These are phyloP conservation scores for Phytopythium vexans DNA, from an alignment of 352 stramenopile genomes.

Conservation along the genomic window DNA sequence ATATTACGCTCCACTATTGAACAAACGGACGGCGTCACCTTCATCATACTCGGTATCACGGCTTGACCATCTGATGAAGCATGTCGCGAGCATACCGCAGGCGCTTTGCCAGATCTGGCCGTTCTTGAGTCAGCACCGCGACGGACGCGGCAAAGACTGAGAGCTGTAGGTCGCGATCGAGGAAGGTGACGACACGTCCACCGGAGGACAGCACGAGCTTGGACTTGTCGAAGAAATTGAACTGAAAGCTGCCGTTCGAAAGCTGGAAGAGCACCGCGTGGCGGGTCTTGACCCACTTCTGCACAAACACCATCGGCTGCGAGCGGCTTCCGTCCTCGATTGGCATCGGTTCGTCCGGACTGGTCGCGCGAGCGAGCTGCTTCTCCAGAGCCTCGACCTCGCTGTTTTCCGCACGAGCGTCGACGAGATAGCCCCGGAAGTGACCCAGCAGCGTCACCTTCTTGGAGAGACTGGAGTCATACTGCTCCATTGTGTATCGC, in stretches of 20 bases:
- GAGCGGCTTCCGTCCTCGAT: conserved; percentile 2
- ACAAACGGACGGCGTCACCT: too few relatives aligned
- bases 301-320: conserved; percentile 90
- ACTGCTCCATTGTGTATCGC: conserved; percentile 50
- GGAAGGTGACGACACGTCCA: conserved; percentile 88
- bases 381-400: conserved; percentile 41
- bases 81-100: conserved; percentile 96
- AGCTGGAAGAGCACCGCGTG: conserved; percentile 98
- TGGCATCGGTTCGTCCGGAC: conserved; percentile 19
- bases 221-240: conserved; percentile 97
- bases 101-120: conserved; percentile 69
- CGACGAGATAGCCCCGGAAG: conserved; percentile 97
- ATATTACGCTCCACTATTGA: too few relatives aligned
- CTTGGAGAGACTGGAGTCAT: conserved; percentile 91
- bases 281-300: conserved; percentile 98
- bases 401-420: conserved; percentile 61
- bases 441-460: conserved; percentile 98
- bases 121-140: conserved; percentile 55
- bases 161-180: conserved; percentile 75
- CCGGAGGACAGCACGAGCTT: conserved; percentile 93
- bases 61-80: conserved; percentile 90
- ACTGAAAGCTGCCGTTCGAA: conserved; percentile 94
- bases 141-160: conserved; percentile 44
- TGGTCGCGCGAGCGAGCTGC: conserved; percentile 28
- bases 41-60: not conserved